Percentiles rank a stretch among this genome's conserved stretches.
Conservation (phyloP, 306 rosid species). For the Senna tora region DNA sequence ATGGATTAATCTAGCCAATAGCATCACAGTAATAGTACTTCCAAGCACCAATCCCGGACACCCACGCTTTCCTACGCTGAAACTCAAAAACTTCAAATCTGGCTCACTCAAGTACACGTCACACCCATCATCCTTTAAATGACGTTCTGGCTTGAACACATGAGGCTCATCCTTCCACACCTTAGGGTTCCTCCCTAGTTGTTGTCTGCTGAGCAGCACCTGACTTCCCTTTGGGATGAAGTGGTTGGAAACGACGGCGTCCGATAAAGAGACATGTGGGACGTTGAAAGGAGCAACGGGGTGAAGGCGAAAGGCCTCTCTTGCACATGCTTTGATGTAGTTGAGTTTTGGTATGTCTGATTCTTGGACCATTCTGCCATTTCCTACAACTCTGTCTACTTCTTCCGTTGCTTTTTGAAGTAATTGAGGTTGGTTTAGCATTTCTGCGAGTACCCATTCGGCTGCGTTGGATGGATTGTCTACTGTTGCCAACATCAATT, state of each 20-base stretch:
- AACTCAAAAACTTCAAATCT: slow-evolving; percentile 38
- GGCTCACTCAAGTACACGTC: neutral
- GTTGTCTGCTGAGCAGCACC: slow-evolving; percentile 7
- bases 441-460: slow-evolving; percentile 59
- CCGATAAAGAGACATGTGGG: neutral
- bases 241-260: neutral
- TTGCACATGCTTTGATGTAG: slow-evolving; percentile 2
- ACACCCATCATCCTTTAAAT: neutral
- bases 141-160: neutral
- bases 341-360: slow-evolving; percentile 1
- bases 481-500: slow-evolving; percentile 34
- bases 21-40: slow-evolving; percentile 44
- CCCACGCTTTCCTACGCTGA: slow-evolving; percentile 48
- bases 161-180: neutral
- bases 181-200: neutral
- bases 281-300: neutral
- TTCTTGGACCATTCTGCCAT: slow-evolving; percentile 44
- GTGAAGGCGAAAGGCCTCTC: slow-evolving; percentile 22
- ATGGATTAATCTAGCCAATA: slow-evolving; percentile 45
- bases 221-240: slow-evolving; percentile 21
- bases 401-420: slow-evolving; percentile 43
- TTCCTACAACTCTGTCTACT: slow-evolving; percentile 45
- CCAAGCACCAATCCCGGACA: slow-evolving; percentile 50
- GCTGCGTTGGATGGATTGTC: slow-evolving; percentile 52
- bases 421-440: slow-evolving; percentile 48